Percentiles rank a stretch among this genome's conserved stretches.
Evolutionary conservation across 495 filamentous ascomycete species (phyloP).

Genomic region (Aspergillus ellipticus): DNA sequence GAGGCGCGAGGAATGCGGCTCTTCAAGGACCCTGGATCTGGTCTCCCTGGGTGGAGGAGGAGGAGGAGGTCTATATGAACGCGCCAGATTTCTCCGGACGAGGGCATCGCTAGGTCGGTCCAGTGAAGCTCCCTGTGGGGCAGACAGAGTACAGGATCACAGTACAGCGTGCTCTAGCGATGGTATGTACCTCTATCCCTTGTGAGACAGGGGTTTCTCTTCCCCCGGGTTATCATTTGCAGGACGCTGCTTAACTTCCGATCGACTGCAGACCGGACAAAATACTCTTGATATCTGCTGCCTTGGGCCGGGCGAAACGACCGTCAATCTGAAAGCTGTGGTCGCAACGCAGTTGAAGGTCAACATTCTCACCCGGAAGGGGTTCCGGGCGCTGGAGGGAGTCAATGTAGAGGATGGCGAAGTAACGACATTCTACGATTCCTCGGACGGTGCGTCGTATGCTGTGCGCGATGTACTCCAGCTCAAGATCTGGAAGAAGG

Average conservation of each 20-base stretch:
- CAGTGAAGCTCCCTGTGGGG: neutral
- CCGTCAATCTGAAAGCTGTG: neutral
- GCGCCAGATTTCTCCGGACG: neutral
- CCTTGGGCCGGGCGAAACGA: neutral
- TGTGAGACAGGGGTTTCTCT: neutral
- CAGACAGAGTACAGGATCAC: neutral
- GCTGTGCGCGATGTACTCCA: neutral
- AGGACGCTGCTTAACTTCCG: neutral
- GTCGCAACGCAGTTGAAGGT: neutral
- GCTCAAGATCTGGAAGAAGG: neutral
- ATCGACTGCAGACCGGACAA: neutral
- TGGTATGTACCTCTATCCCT: neutral
- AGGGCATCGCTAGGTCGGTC: neutral
- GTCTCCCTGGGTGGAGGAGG: too few relatives aligned
- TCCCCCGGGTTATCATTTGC: neutral
- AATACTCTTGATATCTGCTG: neutral
- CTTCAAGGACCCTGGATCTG: neutral
- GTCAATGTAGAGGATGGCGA: neutral
- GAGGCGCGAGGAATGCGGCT: neutral
- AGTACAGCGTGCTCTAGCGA: neutral
- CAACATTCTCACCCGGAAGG: neutral
- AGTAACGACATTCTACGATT: neutral
- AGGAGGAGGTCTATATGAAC: neutral
- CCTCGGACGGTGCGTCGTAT: neutral
- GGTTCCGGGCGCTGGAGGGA: neutral